Conservation (phyloP, 768 basidiomycete genomes). For the Suillus lakei region DNA sequence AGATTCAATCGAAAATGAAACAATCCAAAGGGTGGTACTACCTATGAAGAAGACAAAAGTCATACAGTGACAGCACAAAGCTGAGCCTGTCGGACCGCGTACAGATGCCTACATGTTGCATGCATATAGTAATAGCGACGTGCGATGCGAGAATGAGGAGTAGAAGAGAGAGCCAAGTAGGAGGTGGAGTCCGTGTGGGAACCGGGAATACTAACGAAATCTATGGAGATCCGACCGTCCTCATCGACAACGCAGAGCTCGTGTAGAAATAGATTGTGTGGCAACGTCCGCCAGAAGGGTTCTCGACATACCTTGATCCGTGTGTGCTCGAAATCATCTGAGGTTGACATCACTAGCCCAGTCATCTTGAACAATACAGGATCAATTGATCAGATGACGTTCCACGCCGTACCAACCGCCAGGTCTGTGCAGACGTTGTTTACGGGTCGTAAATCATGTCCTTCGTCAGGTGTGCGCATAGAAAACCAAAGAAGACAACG, state of each 20-base stretch:
- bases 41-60: too few relatives aligned
- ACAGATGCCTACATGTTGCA: not conserved
- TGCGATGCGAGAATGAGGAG: not conserved
- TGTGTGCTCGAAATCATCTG: not conserved
- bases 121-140: not conserved
- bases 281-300: too few relatives aligned
- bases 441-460: too few relatives aligned
- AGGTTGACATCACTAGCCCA: not conserved
- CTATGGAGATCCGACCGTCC: slow-evolving; percentile 14
- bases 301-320: too few relatives aligned
- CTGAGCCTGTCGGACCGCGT: not conserved
- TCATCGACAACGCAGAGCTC: slow-evolving; percentile 15
- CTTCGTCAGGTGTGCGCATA: too few relatives aligned
- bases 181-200: not conserved
- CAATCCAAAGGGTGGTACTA: not conserved
- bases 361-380: not conserved
- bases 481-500: too few relatives aligned
- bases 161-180: not conserved
- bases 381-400: not conserved
- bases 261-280: not conserved
- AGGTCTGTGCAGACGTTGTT: too few relatives aligned
- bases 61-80: not conserved
- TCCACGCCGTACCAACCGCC: too few relatives aligned
- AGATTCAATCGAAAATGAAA: not conserved
- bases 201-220: not conserved